Evolutionary conservation across 1,139 yeast species (phyloP), one percentile per base, ranked within the genome.

Genomic region (Nadsonia starkeyi-henricii): DNA sequence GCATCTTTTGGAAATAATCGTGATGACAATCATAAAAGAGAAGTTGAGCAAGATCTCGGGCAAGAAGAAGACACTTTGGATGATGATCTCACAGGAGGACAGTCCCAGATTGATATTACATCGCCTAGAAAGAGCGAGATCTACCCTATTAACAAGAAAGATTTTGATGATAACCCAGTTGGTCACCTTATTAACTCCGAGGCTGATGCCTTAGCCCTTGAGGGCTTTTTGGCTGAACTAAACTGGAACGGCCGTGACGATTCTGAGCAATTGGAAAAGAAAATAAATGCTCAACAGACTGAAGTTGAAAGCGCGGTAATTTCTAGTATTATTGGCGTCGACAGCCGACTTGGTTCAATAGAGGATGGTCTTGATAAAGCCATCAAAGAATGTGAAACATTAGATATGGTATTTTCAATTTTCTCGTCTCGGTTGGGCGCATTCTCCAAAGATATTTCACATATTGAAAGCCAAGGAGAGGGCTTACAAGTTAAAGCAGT

Each of bases 401-500:
- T 89, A 51, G 76, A 72, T 48, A 77, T 79, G 0, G 61, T 72
- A 20, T 61, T 80, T 49, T 74, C 79, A 2, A 66, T 75, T 39
- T 78, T 77, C 55, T 70, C 78, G 13, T 78, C 80, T 62, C 77
- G 79, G 55, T 63, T 80, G 47, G 72, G 79, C 18, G 72, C 78
- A 4, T 73, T 85, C 47, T 74, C 80, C 2, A 78, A 78, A 7
- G 91, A 84, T 52, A 78, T 88, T 47, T 73, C 75, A 45, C 75
- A 74, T 48, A 81, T 88, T 47, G 96, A 88, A 60, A 70, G 73
- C 43, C 85, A 84, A 58, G 80, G 88, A 1, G 79, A 81, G 57
- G 96, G 96, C 47, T 66, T 88, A 36, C 96, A 89, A 64, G 83
- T 88, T 2, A 82, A 81, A 57, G 78, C 91, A 3, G 80, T 85